Evolutionary conservation across 2,329 filamentous ascomycete genomes (phyloP), one percentile per base, ranked within the genome.

Genomic region (Fusarium sp.): DNA sequence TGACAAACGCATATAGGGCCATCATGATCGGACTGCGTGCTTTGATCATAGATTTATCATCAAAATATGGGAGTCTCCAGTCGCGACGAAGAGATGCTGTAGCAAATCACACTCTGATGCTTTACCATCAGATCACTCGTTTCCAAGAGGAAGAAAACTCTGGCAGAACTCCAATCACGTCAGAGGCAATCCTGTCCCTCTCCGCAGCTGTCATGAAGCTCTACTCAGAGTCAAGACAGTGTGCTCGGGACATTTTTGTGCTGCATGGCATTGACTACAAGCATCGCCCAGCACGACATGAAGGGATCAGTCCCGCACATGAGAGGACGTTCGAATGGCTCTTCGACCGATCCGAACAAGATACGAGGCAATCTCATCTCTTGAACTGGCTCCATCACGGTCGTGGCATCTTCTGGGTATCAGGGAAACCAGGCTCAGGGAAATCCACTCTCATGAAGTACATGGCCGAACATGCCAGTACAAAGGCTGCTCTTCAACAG

Each of bases 371-470:
- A 6, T 31, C 27, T 1, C n/a, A 31, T 5, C 18, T 51, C 3
- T 20, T 51, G 16, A 18, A 51, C 27, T 51, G 49, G 49, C 49
- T 51, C 2, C n/a, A 4, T 3, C n/a, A 23, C 27, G 49, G 49
- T 4, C 10, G 4, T 33, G 27, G 49, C 4, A 51, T 33, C 3
- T 51, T 51, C 49, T 51, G 49, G 49, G 49, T 51, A 18, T n/a
- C 49, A 14, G 49, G 49, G 1, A 51, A 51, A 2, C 49, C 49
- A 4, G 49, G 49, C 16, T 51, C 49, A 2, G 49, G 49, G 11
- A 51, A 51, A 9, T 51, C 49, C 29, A 51, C 49, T 1, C 49
- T 51, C 11, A 51, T 51, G 49, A 51, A 51, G 49, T 51, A 51
- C 16, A 51, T 20, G 1, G 10, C 49, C 11, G 49, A 51, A 14